Evolutionary conservation across 1,284 basidiomycete genomes (phyloP).

Genomic region (Ganoderma lucidum): DNA sequence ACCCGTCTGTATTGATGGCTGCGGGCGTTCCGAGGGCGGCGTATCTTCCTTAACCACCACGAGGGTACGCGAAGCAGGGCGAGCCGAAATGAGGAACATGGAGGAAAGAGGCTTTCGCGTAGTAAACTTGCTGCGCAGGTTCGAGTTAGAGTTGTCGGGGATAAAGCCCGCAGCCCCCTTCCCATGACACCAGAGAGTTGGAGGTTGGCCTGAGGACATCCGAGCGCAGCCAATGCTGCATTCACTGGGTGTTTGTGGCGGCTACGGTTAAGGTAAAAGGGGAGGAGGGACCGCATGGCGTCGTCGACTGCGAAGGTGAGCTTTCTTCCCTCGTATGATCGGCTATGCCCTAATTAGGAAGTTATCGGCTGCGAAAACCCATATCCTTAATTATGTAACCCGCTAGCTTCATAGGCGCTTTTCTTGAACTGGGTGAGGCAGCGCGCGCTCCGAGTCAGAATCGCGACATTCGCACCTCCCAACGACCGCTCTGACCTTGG

Average conservation of each 20-base stretch:
- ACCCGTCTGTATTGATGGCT: slow-evolving; percentile 14
- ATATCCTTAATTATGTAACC: background rate
- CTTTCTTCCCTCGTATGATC: background rate
- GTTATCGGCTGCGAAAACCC: background rate
- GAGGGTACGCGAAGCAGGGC: slow-evolving; percentile 8
- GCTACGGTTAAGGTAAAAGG: background rate
- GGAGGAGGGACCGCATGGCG: background rate
- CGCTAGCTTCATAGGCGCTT: background rate
- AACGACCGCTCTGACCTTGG: slow-evolving; percentile 5
- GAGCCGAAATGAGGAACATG: slow-evolving; percentile 6
- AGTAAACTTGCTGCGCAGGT: slow-evolving; percentile 5
- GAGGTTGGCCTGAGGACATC: background rate
- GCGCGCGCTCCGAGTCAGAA: background rate
- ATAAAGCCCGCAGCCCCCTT: slow-evolving; percentile 13
- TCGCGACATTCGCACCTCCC: slow-evolving; percentile 11
- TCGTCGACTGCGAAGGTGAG: background rate
- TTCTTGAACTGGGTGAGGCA: background rate
- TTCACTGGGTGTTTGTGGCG: background rate
- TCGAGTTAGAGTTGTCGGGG: slow-evolving; percentile 17
- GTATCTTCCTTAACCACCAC: slow-evolving; percentile 26
- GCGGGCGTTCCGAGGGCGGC: slow-evolving; percentile 14
- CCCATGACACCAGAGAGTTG: slow-evolving; percentile 1
- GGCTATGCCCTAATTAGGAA: background rate
- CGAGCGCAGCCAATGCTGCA: background rate
- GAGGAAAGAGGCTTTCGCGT: background rate